These are phyloP conservation scores for Viridothelium virens DNA, from an alignment of 495 filamentous ascomycete genomes.

Conservation along the genomic window DNA sequence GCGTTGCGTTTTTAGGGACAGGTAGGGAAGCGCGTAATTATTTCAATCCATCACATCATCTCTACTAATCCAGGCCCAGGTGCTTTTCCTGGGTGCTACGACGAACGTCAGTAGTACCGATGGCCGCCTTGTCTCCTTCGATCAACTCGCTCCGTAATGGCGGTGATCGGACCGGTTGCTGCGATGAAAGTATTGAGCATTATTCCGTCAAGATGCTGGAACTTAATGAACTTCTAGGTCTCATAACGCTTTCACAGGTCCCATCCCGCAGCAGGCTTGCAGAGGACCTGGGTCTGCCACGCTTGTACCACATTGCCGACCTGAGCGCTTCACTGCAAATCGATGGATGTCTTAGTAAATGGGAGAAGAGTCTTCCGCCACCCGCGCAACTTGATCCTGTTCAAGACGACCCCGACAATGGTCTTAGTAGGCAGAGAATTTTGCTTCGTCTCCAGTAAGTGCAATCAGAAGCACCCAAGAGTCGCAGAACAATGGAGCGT, in stretches of 20 bases:
- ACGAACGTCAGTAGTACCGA: not conserved
- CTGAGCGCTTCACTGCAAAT: not conserved
- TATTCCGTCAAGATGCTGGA: not conserved
- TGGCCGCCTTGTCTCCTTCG: not conserved
- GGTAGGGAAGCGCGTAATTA: not conserved
- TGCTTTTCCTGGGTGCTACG: not conserved
- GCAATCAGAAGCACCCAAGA: not conserved
- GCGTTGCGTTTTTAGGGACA: constrained; percentile 3
- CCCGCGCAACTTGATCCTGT: not conserved
- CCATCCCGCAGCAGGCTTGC: not conserved
- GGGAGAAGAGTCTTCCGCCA: constrained; percentile 1
- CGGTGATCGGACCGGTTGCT: not conserved
- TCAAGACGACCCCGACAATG: not conserved
- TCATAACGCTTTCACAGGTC: constrained; percentile 3
- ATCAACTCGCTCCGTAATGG: not conserved
- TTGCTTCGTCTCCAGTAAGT: not conserved
- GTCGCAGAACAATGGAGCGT: not conserved
- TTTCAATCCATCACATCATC: not conserved
- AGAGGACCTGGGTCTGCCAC: not conserved
- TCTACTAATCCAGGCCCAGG: not conserved
- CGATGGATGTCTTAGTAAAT: not conserved
- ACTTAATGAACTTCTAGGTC: not conserved
- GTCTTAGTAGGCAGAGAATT: not conserved
- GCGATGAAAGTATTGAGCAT: not conserved
- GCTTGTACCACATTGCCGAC: not conserved